Conservation (phyloP, 495 filamentous ascomycete species). For the Rostrohypoxylon terebratum region DNA sequence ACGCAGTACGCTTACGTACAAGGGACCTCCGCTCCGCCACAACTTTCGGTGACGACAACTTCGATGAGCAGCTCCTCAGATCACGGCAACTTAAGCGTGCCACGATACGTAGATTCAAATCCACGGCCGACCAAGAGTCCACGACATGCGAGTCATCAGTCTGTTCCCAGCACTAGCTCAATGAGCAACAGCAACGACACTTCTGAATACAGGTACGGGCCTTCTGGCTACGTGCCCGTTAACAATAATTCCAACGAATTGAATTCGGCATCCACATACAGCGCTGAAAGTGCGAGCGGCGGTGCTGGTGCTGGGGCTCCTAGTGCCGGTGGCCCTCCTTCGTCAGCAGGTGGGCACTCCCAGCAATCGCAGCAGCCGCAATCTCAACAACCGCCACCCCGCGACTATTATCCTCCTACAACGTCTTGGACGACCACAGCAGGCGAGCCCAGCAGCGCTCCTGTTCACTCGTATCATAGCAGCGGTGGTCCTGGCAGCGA, state of each 20-base stretch:
- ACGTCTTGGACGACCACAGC: constrained; percentile 60
- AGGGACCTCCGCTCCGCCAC: constrained; percentile 55
- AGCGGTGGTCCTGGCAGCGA: constrained; percentile 45
- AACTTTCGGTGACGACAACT: constrained; percentile 58
- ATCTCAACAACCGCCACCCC: constrained; percentile 50
- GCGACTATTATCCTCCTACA: constrained; percentile 61
- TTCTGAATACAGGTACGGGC: constrained; percentile 64
- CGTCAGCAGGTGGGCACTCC: constrained; percentile 38
- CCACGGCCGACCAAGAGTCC: constrained; percentile 66
- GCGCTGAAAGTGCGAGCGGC: constrained; percentile 42
- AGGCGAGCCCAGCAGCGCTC: constrained; percentile 51
- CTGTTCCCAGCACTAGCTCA: constrained; percentile 55
- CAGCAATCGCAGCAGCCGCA: constrained; percentile 37
- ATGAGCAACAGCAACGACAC: constrained; percentile 58
- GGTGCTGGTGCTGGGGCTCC: constrained; percentile 24
- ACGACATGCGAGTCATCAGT: constrained; percentile 62
- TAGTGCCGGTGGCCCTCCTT: constrained; percentile 32
- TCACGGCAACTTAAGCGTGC: constrained; percentile 56
- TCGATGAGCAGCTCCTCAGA: constrained; percentile 47
- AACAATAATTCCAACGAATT: constrained; percentile 49
- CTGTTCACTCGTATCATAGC: constrained; percentile 51
- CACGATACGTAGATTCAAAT: constrained; percentile 64
- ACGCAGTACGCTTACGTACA: constrained; percentile 63
- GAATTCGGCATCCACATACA: constrained; percentile 51
- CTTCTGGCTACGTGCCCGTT: constrained; percentile 48